Base-by-base conservation (phyloP, 1,284 basidiomycete genomes). In the Exsudoporus floridanus region DNA sequence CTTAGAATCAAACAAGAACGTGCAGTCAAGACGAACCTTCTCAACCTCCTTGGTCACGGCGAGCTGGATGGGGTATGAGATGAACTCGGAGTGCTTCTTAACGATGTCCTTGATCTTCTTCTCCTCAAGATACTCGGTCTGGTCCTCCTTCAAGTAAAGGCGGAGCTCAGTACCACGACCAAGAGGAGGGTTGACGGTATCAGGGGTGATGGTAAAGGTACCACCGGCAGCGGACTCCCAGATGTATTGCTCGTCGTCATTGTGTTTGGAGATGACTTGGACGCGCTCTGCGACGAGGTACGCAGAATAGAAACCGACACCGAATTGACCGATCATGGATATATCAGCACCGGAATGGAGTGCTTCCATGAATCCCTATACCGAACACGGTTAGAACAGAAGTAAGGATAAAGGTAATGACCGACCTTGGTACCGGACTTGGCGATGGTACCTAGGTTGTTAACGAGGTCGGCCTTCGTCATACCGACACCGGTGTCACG, bases 41-140 rank as follows among this genome's bases (percentile, higher is more conserved):
- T 99, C 97, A 56, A 97, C 92, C 81, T 99, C 96, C 86, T 99
- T 99, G 72, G 93, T 94, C 60, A 98, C 94, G 50, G 93, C 93
- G 63, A 99, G 86, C 75, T 99, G 95, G 70, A 99, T 99, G 61
- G 96, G 97, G 82, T 99, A 99, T 45, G 96, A 98, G 79, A 99
- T 99, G 82, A 99, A 99, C 79, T 99, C 96, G 70, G 97, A 99
- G 85, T 99, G 97, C 84, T 99, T 99, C 87, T 99, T 99, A 74
- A 99, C 96, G 63, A 97, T 94, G 66, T 99, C 97, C 81, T 96
- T 96, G 84, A 99, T 94, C 74, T 87, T 88, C 84, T 98, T 98
- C 84, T 99, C 97, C 80, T 99, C 96, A 54, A 98, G 85, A 80
- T 98, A 99, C 76, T 99, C 97, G 62, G 91, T 86, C 78, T 98